Percentiles rank a stretch among this genome's conserved stretches.
Conservation (phyloP, 176 grass and related monocot genomes). For the Zoysia pacifica region DNA sequence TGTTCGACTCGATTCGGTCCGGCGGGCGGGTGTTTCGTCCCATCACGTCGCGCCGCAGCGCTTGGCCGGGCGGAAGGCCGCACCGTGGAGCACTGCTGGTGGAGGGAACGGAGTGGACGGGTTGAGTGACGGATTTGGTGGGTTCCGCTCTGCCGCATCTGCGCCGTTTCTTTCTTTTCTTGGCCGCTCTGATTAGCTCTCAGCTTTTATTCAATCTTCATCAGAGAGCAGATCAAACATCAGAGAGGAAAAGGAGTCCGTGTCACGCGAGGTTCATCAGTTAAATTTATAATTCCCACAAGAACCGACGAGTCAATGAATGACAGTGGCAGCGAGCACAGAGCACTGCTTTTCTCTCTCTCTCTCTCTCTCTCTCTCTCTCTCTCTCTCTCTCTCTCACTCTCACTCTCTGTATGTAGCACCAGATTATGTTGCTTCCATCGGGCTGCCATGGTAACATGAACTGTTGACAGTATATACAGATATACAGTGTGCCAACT, state of each 20-base stretch:
- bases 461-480: not conserved
- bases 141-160: not conserved
- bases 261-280: not conserved
- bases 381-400: too few relatives aligned
- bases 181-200: not conserved
- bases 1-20: not conserved
- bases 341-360: too few relatives aligned
- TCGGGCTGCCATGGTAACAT: slow-evolving; percentile 1
- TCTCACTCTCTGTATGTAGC: too few relatives aligned
- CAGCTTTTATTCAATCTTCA: not conserved
- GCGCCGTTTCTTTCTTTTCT: not conserved
- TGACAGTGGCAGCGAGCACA: too few relatives aligned
- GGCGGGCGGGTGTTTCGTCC: not conserved
- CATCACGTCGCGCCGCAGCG: slow-evolving; percentile 12
- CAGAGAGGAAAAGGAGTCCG: not conserved
- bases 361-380: too few relatives aligned
- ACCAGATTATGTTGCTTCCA: not conserved
- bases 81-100: not conserved
- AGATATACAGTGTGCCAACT: not conserved
- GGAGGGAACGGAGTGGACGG: not conserved
- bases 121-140: slow-evolving; percentile 28
- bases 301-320: too few relatives aligned
- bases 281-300: too few relatives aligned
- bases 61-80: not conserved
- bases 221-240: too few relatives aligned